Evolutionary conservation across 129 eudicot species (phyloP).

Genomic region (Tanacetum coccineum): DNA sequence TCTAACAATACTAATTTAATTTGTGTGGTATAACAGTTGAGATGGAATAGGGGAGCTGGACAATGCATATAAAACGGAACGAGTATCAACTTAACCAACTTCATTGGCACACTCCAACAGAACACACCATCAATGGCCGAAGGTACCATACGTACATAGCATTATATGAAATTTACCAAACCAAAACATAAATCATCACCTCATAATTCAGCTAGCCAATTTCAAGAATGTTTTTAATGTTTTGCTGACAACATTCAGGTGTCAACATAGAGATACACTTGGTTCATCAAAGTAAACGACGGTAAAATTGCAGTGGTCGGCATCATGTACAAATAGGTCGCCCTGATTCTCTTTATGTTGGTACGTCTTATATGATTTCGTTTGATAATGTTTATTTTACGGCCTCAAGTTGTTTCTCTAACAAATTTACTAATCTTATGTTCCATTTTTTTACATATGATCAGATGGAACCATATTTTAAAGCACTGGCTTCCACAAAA

Average conservation of each 20-base stretch:
- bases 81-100: conserved; percentile 38
- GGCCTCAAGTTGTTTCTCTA: not conserved
- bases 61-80: conserved; percentile 47
- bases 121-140: conserved; percentile 57
- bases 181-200: not conserved
- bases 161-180: not conserved
- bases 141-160: conserved; percentile 30
- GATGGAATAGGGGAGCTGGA: conserved; percentile 43
- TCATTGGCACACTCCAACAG: conserved; percentile 69
- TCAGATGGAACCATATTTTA: conserved; percentile 28
- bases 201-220: not conserved
- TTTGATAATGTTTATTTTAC: not conserved
- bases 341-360: conserved; percentile 40
- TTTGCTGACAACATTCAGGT: conserved; percentile 23
- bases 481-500: conserved; percentile 2
- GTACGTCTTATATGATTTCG: conserved; percentile 19
- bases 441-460: not conserved
- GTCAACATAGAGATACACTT: conserved; percentile 47
- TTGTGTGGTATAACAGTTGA: no score
- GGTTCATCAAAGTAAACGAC: conserved; percentile 42
- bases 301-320: conserved; percentile 46
- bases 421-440: not conserved
- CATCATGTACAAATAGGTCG: conserved; percentile 48
- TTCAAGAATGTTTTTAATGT: not conserved
- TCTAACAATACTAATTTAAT: not conserved